Evolutionary conservation across 495 filamentous ascomycete genomes (phyloP), one percentile per base, ranked within the genome.

Genomic region (Aspergillus diversus): DNA sequence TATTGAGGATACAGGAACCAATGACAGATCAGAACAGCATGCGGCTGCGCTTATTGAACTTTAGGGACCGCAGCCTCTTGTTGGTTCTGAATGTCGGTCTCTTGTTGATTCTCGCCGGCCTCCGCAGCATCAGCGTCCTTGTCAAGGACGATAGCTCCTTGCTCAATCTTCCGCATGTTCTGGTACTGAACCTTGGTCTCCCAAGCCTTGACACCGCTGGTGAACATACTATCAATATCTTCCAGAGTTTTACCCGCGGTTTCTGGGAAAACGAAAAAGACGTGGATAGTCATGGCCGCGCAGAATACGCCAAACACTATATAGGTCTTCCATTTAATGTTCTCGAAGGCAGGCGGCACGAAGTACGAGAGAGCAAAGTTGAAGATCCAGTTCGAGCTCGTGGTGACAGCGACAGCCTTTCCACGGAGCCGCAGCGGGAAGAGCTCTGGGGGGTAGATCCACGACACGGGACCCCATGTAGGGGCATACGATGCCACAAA

Each of bases 291-390:
- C 86, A 91, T 91, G 59, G 79, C 76, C 54, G 86, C 84, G 71
- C 86, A 90, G 72, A 93, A 93, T 7, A 88, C 85, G 35, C 88
- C 91, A 64, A 93, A 94, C 16, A 93, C 70, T 47, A 92, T 77
- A 66, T 93, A 94, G 0, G 83, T 84, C 75, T 84, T 82, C 90
- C 90, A 94, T 58, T 83, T 76, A 65, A 93, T 92, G 65, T 83
- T 90, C 53, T 78, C 86, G 66, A 93, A 92, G 1, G 89, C 85
- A 0, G 89, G 86, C 1, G 90, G 91, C 4, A 91, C 88, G 63
- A 94, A 93, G 74, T 89, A 91, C 12, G 86, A 85, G 13, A 93
- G 83, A 0, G 90, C 91, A 70, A 90, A 92, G 80, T 92, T 92
- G 78, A 90, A 92, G 21, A 84, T 81, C 90, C 90, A 93, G 78